These are phyloP conservation scores for Grosmannia huntii DNA, from an alignment of 2,329 filamentous ascomycete genomes.

Conservation along the genomic window DNA sequence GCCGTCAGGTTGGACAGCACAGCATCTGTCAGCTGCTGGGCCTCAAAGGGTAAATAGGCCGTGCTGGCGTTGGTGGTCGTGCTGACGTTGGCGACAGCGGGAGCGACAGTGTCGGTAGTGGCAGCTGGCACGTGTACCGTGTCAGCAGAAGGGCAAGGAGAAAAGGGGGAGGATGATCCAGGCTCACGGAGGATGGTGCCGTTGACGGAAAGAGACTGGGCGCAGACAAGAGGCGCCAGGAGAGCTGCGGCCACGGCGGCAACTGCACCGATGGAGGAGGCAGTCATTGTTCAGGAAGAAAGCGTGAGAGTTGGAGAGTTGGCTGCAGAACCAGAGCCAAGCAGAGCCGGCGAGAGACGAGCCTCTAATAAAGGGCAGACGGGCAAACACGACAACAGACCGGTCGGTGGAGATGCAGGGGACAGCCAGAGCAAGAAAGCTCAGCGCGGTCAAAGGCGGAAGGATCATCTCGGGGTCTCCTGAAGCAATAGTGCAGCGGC, in stretches of 20 bases:
- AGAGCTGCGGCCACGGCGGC: constrained; percentile 1
- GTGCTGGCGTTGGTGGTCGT: constrained; percentile 2
- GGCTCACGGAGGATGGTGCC: constrained; percentile 6
- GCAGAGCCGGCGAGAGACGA: too few species aligned
- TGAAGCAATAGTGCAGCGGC: too few species aligned
- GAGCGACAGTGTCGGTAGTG: constrained; percentile 8
- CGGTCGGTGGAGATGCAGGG: too few species aligned
- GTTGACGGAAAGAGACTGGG: constrained; percentile 8
- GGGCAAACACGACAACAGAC: too few species aligned
- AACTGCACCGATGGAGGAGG: neutral
- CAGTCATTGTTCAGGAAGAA: neutral
- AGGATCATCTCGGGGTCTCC: too few species aligned
- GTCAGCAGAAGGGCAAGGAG: neutral
- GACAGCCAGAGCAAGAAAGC: too few species aligned
- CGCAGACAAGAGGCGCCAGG: constrained; percentile 6
- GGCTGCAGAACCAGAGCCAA: neutral
- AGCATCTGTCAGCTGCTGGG: constrained; percentile 11
- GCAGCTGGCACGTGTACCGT: constrained; percentile 3
- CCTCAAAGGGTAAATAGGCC: constrained; percentile 13
- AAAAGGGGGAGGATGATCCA: neutral
- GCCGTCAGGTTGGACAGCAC: constrained; percentile 11
- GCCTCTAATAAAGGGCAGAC: too few species aligned
- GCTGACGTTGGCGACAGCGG: constrained; percentile 5
- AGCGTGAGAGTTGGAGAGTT: neutral
- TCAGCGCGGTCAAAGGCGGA: too few species aligned